A percentile compares a stretch with the other conserved stretches of the same genome.
Evolutionary conservation across 2,329 filamentous ascomycete species (phyloP).

Genomic region (Aquanectria penicillioides): DNA sequence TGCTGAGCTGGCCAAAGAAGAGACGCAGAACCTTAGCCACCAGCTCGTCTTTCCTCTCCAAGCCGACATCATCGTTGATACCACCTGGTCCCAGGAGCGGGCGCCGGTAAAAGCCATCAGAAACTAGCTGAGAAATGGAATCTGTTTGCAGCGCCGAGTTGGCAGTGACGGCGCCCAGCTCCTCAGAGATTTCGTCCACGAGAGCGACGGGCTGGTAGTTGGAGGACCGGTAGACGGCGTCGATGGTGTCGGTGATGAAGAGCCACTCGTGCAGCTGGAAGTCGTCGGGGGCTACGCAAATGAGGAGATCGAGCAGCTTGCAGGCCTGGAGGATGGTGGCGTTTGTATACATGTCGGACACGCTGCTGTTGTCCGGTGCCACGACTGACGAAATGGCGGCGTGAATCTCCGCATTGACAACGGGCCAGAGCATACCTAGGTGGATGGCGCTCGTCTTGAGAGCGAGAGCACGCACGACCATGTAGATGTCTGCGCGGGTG

Average conservation of each 20-base stretch:
- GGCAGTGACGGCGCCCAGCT: slow-evolving; percentile 64
- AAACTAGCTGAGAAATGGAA: slow-evolving; percentile 49
- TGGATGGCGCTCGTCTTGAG: slow-evolving; percentile 83
- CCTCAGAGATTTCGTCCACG: slow-evolving; percentile 85
- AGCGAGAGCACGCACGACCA: slow-evolving; percentile 84
- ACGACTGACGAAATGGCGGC: slow-evolving; percentile 80
- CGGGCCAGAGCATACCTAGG: slow-evolving; percentile 87
- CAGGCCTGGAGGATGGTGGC: slow-evolving; percentile 86
- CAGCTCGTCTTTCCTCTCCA: slow-evolving; percentile 74
- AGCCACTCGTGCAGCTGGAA: slow-evolving; percentile 99
- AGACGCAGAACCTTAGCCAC: slow-evolving; percentile 83
- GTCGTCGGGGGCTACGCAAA: slow-evolving; percentile 89
- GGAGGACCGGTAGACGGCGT: slow-evolving; percentile 86
- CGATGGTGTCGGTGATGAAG: slow-evolving; percentile 95
- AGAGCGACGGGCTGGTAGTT: slow-evolving; percentile 77
- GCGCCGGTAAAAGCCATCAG: slow-evolving; percentile 51
- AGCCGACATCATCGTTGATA: slow-evolving; percentile 63
- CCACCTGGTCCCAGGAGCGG: slow-evolving; percentile 63
- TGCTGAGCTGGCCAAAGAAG: slow-evolving; percentile 92
- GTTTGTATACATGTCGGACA: slow-evolving; percentile 80
- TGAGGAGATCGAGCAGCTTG: slow-evolving; percentile 90
- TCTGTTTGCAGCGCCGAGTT: slow-evolving; percentile 48
- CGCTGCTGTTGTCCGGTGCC: slow-evolving; percentile 69
- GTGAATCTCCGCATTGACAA: slow-evolving; percentile 87
- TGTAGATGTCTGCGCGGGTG: slow-evolving; percentile 88